Evolutionary conservation across 2,329 filamentous ascomycete species (phyloP).

Genomic region (Exserohilum rostratum): DNA sequence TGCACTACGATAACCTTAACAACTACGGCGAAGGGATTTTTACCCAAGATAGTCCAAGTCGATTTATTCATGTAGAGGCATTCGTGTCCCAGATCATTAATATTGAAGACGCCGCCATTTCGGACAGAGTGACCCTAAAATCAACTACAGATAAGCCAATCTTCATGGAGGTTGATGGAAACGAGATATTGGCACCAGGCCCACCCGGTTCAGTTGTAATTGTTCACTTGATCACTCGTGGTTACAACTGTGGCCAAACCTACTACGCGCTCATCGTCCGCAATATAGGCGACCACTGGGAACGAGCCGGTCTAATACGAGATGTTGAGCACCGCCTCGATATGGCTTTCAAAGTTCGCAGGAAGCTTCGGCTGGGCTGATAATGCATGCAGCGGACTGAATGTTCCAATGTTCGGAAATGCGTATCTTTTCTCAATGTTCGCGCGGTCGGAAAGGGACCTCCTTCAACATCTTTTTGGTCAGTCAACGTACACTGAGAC

Average conservation of each 20-base stretch:
- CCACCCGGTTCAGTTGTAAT: not conserved
- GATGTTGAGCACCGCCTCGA: accelerated
- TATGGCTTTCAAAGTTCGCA: not conserved
- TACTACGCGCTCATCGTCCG: not conserved
- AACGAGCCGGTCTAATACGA: not conserved
- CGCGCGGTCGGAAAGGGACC: too few species aligned
- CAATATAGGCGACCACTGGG: not conserved
- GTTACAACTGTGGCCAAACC: not conserved
- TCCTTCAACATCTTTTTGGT: too few species aligned
- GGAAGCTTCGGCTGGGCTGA: not conserved
- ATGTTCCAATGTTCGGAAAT: not conserved
- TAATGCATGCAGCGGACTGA: not conserved
- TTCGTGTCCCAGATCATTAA: not conserved
- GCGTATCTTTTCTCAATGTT: too few species aligned
- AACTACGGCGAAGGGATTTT: not conserved
- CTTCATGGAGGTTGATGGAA: not conserved
- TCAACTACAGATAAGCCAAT: not conserved
- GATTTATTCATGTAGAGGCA: not conserved
- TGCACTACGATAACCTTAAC: not conserved
- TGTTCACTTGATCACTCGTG: not conserved
- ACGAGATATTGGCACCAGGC: not conserved
- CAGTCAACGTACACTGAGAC: too few species aligned
- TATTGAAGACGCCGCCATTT: not conserved
- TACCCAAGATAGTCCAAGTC: not conserved
- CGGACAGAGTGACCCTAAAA: not conserved